Evolutionary conservation across 2,329 filamentous ascomycete genomes (phyloP).

Genomic region (Orbilia brochopaga): DNA sequence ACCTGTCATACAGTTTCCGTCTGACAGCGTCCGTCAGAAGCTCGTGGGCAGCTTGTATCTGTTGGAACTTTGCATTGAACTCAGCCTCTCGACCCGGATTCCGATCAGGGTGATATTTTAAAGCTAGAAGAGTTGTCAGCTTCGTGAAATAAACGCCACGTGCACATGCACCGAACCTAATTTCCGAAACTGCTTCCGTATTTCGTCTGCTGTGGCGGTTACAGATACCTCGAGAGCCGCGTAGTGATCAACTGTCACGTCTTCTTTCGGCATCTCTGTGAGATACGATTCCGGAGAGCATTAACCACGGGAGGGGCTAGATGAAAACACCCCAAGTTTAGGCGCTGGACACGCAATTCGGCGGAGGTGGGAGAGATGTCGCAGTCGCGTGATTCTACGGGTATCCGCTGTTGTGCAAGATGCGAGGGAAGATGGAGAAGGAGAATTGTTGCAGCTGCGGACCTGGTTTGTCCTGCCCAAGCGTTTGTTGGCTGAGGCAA

Average conservation of each 20-base stretch:
- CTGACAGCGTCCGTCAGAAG: slow-evolving; percentile 69
- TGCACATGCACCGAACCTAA: slow-evolving; percentile 65
- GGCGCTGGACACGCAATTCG: neutral
- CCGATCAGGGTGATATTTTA: slow-evolving; percentile 86
- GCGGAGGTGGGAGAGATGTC: neutral
- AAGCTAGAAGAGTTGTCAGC: slow-evolving; percentile 62
- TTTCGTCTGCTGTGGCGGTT: slow-evolving; percentile 72
- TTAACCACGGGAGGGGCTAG: slow-evolving; percentile 10
- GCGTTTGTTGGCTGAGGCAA: too few species aligned
- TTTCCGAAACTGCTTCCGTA: slow-evolving; percentile 86
- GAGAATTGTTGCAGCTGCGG: neutral
- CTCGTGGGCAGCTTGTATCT: slow-evolving; percentile 85
- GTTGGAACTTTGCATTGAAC: slow-evolving; percentile 80
- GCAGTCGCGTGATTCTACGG: neutral
- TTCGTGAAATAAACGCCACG: slow-evolving; percentile 26
- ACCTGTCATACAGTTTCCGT: slow-evolving; percentile 66
- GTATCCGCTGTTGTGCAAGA: neutral
- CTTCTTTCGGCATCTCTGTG: slow-evolving; percentile 56
- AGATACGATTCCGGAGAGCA: slow-evolving; percentile 5
- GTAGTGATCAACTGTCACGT: slow-evolving; percentile 79
- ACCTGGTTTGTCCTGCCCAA: neutral
- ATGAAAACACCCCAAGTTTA: neutral
- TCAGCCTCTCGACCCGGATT: slow-evolving; percentile 83
- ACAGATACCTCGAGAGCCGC: slow-evolving; percentile 76
- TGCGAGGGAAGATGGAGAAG: neutral